A percentile compares a stretch with the other conserved stretches of the same genome.
These are phyloP conservation scores for Russula olivacea DNA, from an alignment of 768 basidiomycete species.

Conservation along the genomic window DNA sequence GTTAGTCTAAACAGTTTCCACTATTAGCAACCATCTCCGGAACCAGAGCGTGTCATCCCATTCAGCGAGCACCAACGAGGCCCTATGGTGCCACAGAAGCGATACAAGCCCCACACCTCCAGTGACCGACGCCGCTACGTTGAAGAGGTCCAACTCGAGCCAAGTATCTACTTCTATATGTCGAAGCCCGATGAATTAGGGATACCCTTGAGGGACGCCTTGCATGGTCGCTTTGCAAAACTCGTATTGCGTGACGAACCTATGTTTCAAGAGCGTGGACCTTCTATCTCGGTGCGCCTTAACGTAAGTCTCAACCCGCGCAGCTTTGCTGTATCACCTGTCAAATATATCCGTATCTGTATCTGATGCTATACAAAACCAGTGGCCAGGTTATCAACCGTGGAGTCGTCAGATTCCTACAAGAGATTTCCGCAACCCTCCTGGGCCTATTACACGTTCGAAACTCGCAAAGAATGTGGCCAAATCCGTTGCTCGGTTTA, in stretches of 20 bases:
- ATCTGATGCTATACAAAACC: conserved; percentile 9
- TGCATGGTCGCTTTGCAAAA: conserved; percentile 52
- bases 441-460: conserved; percentile 66
- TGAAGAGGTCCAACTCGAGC: conserved; percentile 57
- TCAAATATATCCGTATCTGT: conserved; percentile 8
- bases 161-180: conserved; percentile 58
- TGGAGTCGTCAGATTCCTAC: conserved; percentile 83
- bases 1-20: background rate
- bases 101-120: conserved; percentile 72
- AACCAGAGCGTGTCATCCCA: conserved; percentile 19
- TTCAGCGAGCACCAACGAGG: conserved; percentile 29
- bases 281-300: conserved; percentile 73
- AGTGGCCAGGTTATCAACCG: conserved; percentile 78
- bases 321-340: conserved; percentile 17
- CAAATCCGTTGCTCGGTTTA: conserved; percentile 67
- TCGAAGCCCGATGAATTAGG: conserved; percentile 52
- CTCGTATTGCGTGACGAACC: conserved; percentile 54
- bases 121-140: conserved; percentile 75
- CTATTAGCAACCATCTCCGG: conserved; percentile 5
- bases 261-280: conserved; percentile 68
- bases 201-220: conserved; percentile 56
- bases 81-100: conserved; percentile 53
- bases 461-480: conserved; percentile 79
- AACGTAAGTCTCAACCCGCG: conserved; percentile 43
- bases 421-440: conserved; percentile 72